Conservation (phyloP, 2,329 filamentous ascomycete species). For the Epichloe bromicola region DNA sequence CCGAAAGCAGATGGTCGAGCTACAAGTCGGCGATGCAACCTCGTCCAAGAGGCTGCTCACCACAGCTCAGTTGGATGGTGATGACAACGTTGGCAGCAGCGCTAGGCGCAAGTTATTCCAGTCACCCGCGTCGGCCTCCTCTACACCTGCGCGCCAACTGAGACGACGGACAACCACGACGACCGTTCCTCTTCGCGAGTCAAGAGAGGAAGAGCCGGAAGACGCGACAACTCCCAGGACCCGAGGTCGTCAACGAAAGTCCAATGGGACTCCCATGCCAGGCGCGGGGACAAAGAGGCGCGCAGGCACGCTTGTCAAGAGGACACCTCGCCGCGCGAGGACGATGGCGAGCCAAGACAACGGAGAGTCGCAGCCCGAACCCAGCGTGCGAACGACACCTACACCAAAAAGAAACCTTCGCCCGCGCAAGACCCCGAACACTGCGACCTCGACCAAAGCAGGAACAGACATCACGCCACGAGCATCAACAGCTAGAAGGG, state of each 20-base stretch:
- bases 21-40: conserved; percentile 37
- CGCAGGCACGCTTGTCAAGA: conserved; percentile 30
- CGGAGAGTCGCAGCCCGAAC: conserved; percentile 12
- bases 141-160: conserved; percentile 16
- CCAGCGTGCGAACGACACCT: conserved; percentile 18
- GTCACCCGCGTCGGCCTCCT: conserved; percentile 26
- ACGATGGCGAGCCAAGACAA: conserved; percentile 16
- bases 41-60: conserved; percentile 40
- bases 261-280: conserved; percentile 39
- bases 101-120: conserved; percentile 30
- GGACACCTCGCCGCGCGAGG: conserved; percentile 22
- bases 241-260: conserved; percentile 34
- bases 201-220: conserved; percentile 19
- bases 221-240: conserved; percentile 26
- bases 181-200: conserved; percentile 36
- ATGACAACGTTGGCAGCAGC: conserved; percentile 17
- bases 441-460: conserved; percentile 12
- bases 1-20: conserved; percentile 42
- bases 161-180: conserved; percentile 32
- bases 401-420: conserved; percentile 16
- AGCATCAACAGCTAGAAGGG: conserved; percentile 7
- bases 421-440: conserved; percentile 15
- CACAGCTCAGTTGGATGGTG: conserved; percentile 32
- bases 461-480: conserved; percentile 9
- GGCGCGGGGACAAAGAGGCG: conserved; percentile 29